Base-by-base conservation (phyloP, 306 rosid genomes). In the Alnus glutinosa region DNA sequence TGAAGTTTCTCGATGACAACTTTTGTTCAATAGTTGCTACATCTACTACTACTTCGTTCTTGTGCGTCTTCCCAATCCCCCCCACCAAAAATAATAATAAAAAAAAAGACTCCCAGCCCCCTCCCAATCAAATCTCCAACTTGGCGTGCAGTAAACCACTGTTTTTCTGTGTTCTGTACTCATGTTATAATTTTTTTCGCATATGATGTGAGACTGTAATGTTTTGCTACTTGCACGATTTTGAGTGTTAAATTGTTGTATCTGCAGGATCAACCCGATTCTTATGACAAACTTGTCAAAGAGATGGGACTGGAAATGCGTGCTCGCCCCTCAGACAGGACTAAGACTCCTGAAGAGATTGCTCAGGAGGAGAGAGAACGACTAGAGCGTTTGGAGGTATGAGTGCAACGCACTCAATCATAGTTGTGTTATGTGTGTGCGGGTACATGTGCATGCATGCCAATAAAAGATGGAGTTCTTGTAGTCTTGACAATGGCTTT, bases 341-440 rank as follows among this genome's bases (percentile, higher is more conserved):
- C 88, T 69, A 95, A 93, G 81, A 85, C 98, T 47, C 92, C 92
- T 7, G 98, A 91, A 83, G 98, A 95, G 86, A 88, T 93, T 87
- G 98, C 98, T 55, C 97, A 90, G 79, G 98, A 91, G 85, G 97
- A 95, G 86, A 90, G 92, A 79, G 99, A 93, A 73, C 88, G 81
- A 50, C 84, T 95, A 39, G 94, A 93, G 84, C 55, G 4, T 51
- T 68, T 95, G 77, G 99, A 95, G 98, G 99, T 95, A 88, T n/a
- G 80, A 14, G 59, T 34, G 48, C 67, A 8, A 70, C 70, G 46
- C 42, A 59, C 58, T 66, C 34, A 44, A 15, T 39, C 68, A 7
- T 67, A 55, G 5, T 77, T 82, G 66, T 49, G 75, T 39, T 59
- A 5, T 73, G 34, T 16, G 30, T 46, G 11, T 34, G 57, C 54